These are phyloP conservation scores for Amphibolis antarctica DNA, from an alignment of 106 monocot genomes.

Conservation along the genomic window DNA sequence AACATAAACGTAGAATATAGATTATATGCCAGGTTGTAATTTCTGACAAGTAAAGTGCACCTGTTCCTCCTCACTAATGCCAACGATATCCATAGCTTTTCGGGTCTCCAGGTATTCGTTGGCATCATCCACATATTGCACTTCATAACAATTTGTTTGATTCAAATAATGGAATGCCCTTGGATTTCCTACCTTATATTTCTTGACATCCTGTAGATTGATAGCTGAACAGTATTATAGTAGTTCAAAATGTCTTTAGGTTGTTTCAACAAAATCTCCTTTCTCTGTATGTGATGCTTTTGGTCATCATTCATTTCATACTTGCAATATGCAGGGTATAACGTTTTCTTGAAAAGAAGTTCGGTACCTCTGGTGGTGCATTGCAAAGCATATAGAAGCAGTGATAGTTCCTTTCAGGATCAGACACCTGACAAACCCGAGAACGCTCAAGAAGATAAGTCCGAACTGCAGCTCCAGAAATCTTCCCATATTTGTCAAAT, in stretches of 20 bases:
- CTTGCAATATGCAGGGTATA: neutral
- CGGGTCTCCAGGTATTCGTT: constrained; percentile 56
- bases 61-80: constrained; percentile 57
- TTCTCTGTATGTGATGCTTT: too few relatives aligned
- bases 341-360: neutral
- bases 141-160: constrained; percentile 60
- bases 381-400: constrained; percentile 93
- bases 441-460: constrained; percentile 92
- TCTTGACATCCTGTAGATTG: constrained; percentile 44
- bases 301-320: too few relatives aligned
- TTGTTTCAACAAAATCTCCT: neutral
- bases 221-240: neutral
- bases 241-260: neutral
- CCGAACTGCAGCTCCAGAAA: constrained; percentile 87
- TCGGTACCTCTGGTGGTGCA: constrained; percentile 84
- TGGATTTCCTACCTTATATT: constrained; percentile 47
- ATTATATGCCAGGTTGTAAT: neutral
- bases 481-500: constrained; percentile 92
- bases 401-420: constrained; percentile 95
- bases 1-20: neutral
- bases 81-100: constrained; percentile 69
- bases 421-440: constrained; percentile 85
- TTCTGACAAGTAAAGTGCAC: constrained; percentile 14
- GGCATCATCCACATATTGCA: constrained; percentile 61
- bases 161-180: constrained; percentile 51